Percentiles rank a stretch among this genome's conserved stretches.
Conservation (phyloP, 331 rosid genomes). For the Ulmus americana region DNA sequence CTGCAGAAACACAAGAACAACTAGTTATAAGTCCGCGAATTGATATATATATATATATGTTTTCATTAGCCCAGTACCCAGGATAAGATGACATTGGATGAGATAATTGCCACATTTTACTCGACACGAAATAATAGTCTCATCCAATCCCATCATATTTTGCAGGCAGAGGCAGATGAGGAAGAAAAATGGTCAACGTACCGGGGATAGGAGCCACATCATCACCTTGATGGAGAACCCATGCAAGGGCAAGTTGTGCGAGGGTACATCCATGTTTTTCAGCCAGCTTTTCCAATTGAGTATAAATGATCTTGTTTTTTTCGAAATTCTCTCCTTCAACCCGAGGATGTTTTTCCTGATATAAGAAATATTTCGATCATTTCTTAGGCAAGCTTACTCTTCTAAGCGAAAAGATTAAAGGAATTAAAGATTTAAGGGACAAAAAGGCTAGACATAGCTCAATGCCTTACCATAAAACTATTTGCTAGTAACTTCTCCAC, state of each 20-base stretch:
- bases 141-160: too few relatives aligned
- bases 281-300: constrained; percentile 33
- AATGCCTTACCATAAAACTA: constrained; percentile 27
- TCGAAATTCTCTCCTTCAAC: constrained; percentile 43
- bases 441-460: neutral
- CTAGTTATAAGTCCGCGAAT: too few relatives aligned
- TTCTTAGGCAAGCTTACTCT: too few relatives aligned
- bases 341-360: constrained; percentile 36
- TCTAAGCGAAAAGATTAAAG: neutral
- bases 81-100: too few relatives aligned
- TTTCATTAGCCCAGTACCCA: too few relatives aligned
- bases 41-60: too few relatives aligned
- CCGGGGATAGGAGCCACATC: constrained; percentile 67
- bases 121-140: too few relatives aligned
- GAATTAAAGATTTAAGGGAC: neutral
- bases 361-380: too few relatives aligned
- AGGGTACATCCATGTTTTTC: constrained; percentile 32
- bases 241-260: constrained; percentile 41
- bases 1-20: constrained; percentile 7
- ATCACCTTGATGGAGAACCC: constrained; percentile 50
- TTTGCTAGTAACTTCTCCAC: constrained; percentile 26
- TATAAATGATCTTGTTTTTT: constrained; percentile 43
- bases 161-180: too few relatives aligned
- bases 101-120: too few relatives aligned
- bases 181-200: neutral